Base-by-base conservation (phyloP, 1,284 basidiomycete genomes). In the Apiotrichum akiyoshidainum region DNA sequence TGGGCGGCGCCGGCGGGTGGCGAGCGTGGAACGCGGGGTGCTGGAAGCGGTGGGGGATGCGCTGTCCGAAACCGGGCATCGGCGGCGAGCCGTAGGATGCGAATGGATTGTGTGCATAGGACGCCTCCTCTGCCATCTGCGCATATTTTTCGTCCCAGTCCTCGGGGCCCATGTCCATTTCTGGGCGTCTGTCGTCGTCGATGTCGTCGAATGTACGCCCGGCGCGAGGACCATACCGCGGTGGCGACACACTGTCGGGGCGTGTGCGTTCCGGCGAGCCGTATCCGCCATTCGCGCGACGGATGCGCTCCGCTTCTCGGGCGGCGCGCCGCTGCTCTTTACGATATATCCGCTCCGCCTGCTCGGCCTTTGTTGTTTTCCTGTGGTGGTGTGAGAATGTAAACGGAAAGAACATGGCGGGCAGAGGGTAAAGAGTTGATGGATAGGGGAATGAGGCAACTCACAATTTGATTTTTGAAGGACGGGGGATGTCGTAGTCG, bases 331-430 rank as follows among this genome's bases (percentile, higher is more conserved):
- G 57, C 35, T 70, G 67, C 56, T 73, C 73, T 17, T 60, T 59
- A 0, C 62, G 56, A 40, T 70, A 75, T 0, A 75, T 42, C 14
- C 60, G 54, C 11, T 58, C 46, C 1, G 71, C 73, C 22, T 56
- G 66, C 12, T 73, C 72, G 8, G 59, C 31, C 17, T 61, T 61
- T 12, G 72, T 72, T 46, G 67, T 65, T 55, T 75, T 75, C 34
- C 73, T 75, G 51, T 12, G 35, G 11, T 13, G 14, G 31, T 39
- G n/a, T 14, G 26, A 33, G 13, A 21, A 37, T 26, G 41, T 14
- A 5, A 52, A n/a, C 12, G n/a, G 31, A 5, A 17, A 45, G 33
- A 34, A 40, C 39, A 37, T 22, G 44, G 50, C 16, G 13, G 46
- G 37, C 21, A 48, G n/a, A n/a, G 44, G 34, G 52, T 45, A 19